phyloP scores from a whole-genome alignment of 768 basidiomycete genomes.

The Xerocomellus chrysenteron region DNA sequence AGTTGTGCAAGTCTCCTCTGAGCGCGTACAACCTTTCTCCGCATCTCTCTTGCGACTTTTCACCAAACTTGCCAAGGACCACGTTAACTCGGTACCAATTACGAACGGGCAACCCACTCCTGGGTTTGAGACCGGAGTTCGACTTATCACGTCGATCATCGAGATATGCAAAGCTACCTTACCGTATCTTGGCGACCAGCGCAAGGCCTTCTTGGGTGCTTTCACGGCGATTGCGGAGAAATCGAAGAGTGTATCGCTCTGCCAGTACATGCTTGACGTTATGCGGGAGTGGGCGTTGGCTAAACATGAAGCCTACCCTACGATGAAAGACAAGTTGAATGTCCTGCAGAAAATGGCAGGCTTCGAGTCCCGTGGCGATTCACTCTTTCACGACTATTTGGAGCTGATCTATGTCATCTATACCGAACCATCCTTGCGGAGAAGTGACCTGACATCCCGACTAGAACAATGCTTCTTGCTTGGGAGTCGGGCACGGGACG shows the following conservation, averaged over 20 bases:
- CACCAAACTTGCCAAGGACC: slow-evolving; percentile 84
- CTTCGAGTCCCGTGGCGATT: slow-evolving; percentile 78
- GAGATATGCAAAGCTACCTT: slow-evolving; percentile 84
- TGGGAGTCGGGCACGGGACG: slow-evolving; percentile 84
- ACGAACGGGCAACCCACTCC: slow-evolving; percentile 21
- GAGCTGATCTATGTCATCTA: slow-evolving; percentile 94
- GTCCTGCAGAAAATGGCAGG: slow-evolving; percentile 85
- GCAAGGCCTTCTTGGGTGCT: slow-evolving; percentile 74
- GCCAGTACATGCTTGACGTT: slow-evolving; percentile 82
- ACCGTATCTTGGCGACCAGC: slow-evolving; percentile 82
- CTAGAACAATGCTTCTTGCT: slow-evolving; percentile 92
- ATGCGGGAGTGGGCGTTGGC: slow-evolving; percentile 88
- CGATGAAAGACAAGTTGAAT: slow-evolving; percentile 93
- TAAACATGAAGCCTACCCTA: slow-evolving; percentile 81
- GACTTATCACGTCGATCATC: slow-evolving; percentile 72
- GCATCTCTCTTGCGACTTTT: slow-evolving; percentile 78
- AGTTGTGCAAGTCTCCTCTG: slow-evolving; percentile 75
- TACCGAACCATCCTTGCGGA: slow-evolving; percentile 77
- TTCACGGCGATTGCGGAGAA: slow-evolving; percentile 86
- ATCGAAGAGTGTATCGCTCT: slow-evolving; percentile 76
- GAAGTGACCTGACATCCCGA: slow-evolving; percentile 91
- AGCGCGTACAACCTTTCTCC: slow-evolving; percentile 80
- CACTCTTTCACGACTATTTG: slow-evolving; percentile 79
- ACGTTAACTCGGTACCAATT: slow-evolving; percentile 56
- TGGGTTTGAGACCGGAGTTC: slow-evolving; percentile 59